Conservation (phyloP, 139 green algal species). For the Medakamo hakoo region DNA sequence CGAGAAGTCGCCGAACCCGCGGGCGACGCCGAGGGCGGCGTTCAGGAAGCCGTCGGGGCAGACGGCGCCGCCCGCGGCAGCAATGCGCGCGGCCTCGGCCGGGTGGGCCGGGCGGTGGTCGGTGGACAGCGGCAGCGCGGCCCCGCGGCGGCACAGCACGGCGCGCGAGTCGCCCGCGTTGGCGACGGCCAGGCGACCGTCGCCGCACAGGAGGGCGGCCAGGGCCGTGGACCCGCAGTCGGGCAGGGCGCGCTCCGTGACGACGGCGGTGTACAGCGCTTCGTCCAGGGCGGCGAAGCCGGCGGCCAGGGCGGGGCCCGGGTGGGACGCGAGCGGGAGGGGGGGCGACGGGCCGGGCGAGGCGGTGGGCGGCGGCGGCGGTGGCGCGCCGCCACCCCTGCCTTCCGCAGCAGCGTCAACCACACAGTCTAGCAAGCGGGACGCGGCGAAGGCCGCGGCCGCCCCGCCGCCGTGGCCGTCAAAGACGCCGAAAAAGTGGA, state of each 20-base stretch:
- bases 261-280: not conserved
- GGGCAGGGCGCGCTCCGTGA: not conserved
- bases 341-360: no score
- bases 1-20: constrained; percentile 73
- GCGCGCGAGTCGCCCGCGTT: constrained; percentile 80
- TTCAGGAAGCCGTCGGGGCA: constrained; percentile 20
- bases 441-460: not conserved
- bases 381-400: no score
- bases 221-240: constrained; percentile 72
- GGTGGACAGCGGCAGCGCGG: constrained; percentile 20
- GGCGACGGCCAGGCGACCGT: constrained; percentile 63
- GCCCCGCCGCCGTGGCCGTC: not conserved
- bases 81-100: constrained; percentile 61
- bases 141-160: constrained; percentile 43
- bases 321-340: no score
- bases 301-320: not conserved
- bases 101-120: constrained; percentile 66
- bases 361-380: no score
- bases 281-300: not conserved
- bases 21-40: constrained; percentile 24
- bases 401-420: no score
- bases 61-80: constrained; percentile 44
- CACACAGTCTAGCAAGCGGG: not conserved
- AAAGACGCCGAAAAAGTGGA: not conserved
- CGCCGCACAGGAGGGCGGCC: constrained; percentile 53